Conservation (phyloP, 306 rosid species). For the Phaseolus lunatus region DNA sequence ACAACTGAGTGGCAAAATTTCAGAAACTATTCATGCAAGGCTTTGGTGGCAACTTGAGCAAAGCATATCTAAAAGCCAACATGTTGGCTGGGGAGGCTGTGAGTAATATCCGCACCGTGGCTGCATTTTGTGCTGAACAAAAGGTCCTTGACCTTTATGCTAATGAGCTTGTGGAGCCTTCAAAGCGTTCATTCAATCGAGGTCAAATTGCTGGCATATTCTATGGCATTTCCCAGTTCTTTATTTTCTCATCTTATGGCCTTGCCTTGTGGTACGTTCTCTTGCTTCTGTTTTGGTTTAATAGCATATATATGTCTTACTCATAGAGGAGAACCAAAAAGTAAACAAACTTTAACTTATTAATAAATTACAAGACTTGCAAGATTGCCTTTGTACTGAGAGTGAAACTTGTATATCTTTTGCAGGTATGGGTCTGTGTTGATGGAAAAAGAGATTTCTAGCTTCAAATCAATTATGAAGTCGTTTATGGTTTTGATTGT, state of each 20-base stretch:
- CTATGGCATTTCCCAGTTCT: slow-evolving; percentile 89
- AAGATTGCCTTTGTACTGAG: not conserved
- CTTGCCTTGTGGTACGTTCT: slow-evolving; percentile 79
- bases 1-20: slow-evolving; percentile 32
- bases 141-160: slow-evolving; percentile 76
- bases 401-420: slow-evolving; percentile 8
- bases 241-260: slow-evolving; percentile 92
- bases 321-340: not conserved
- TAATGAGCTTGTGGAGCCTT: slow-evolving; percentile 80
- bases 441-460: slow-evolving; percentile 76
- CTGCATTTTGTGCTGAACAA: slow-evolving; percentile 88
- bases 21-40: slow-evolving; percentile 94
- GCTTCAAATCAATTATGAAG: slow-evolving; percentile 86
- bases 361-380: not conserved
- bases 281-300: slow-evolving; percentile 6
- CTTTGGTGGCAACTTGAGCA: slow-evolving; percentile 93
- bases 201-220: slow-evolving; percentile 93
- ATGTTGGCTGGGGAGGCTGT: slow-evolving; percentile 96
- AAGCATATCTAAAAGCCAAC: slow-evolving; percentile 87
- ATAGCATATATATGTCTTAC: not conserved
- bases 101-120: slow-evolving; percentile 88
- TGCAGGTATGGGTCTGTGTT: slow-evolving; percentile 88
- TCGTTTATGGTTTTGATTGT: slow-evolving; percentile 87
- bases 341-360: not conserved
- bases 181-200: slow-evolving; percentile 68